Base-by-base conservation (phyloP, 1,139 yeast genomes). In the Blastobotrys buckinghamii region DNA sequence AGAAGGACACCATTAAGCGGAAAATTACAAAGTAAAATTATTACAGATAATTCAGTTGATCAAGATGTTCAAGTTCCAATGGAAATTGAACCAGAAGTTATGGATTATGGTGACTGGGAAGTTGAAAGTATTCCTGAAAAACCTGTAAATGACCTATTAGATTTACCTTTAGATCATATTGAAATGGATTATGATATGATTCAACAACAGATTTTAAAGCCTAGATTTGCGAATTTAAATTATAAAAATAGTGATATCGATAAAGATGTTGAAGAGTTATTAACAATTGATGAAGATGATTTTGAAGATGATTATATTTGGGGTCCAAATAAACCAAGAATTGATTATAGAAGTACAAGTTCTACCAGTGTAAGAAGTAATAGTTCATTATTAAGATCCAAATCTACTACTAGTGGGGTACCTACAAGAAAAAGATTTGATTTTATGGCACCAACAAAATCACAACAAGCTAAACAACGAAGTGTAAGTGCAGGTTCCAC, bases 141-240 rank as follows among this genome's bases (percentile, higher is more conserved):
- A 13, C 24, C 48, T 8, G 55, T 58, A 4, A 22, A 22, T 7
- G 4, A 22, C 24, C 24, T n/a, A 22, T 42, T 54, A 29, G 59
- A 58, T 34, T 35, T 51, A 8, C 60, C 62, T 1, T 42, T 56
- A 33, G 61, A 59, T 29, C 57, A 55, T 30, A 52, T 58, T 39
- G 60, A 57, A 7, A 51, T 59, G 36, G 59, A 59, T 44, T 57
- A 56, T 15, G 42, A 42, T 32, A 51, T 47, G 7, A 26, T 50
- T 19, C 47, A 42, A 39, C 54, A 24, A 46, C 50, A 33, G n/a
- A 32, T 19, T 39, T 29, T 20, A 13, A 27, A 17, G 20, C 19
- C 33, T 8, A 24, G 32, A 26, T 13, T 22, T 35, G 6, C 10
- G 8, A 37, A 8, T 4, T 7, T 5, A 22, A 10, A 7, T 34